Evolutionary conservation across 1,284 basidiomycete genomes (phyloP), one percentile per base, ranked within the genome.

Genomic region (Marasmius oreades): DNA sequence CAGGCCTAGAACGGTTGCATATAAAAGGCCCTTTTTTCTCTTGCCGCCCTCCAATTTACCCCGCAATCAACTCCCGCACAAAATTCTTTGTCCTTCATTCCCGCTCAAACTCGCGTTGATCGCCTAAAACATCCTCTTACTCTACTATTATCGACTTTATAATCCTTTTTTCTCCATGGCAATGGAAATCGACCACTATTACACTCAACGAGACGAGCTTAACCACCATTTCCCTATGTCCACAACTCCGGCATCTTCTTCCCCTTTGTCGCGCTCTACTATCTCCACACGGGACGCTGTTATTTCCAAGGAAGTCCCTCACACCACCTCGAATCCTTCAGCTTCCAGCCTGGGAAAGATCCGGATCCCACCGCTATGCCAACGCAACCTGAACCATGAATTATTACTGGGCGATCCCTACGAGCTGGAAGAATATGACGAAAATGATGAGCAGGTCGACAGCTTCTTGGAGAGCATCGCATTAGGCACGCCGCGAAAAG

Each of bases 151-250:
- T 20, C 26, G 11, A 24, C 23, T 6, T 11, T 24, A 6, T n/a
- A 28, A n/a, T 50, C 23, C 23, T 8, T 22, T 48, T 28, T 14
- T 28, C 28, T 50, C 33, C 33, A 26, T 31, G n/a, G 26, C 28
- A 16, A 50, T 50, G 47, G 24, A 50, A 31, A 5, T 50, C 47
- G 47, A 50, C 47, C 28, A 28, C 26, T 33, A 50, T 26, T 50
- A 50, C 28, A 50, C 47, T 10, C 47, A 31, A 16, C 47, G 28
- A 16, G 26, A 50, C 47, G 26, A 33, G 8, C 26, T 33, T 33
- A 16, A 31, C 14, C 7, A 3, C 20, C 22, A 26, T 6, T 26
- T 6, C 3, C 20, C n/a, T n/a, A 23, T 6, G 16, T 10, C 14
- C 45, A 47, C 39, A 42, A 7, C n/a, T 4, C 39, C 39, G 7